Evolutionary conservation across 495 filamentous ascomycete genomes (phyloP).

Genomic region (Penicillium cosmopolitanum): DNA sequence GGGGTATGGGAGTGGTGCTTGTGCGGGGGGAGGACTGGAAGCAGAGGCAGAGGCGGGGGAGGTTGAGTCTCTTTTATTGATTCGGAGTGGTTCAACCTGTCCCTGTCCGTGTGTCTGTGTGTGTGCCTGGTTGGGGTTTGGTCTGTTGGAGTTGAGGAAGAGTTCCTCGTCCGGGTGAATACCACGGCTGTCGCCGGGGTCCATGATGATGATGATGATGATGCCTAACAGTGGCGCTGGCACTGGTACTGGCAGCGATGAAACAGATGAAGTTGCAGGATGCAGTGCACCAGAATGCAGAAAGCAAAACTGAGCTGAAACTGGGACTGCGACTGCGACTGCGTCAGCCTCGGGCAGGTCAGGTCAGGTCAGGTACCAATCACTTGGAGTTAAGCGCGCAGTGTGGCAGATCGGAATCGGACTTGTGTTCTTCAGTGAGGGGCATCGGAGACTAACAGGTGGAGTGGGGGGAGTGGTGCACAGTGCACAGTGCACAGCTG

Average conservation of each 20-base stretch:
- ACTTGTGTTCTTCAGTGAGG: slow-evolving; percentile 8
- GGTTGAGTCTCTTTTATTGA: slow-evolving; percentile 68
- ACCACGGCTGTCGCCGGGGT: slow-evolving; percentile 47
- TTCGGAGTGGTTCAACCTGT: slow-evolving; percentile 81
- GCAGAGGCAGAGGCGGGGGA: slow-evolving; percentile 40
- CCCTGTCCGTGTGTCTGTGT: too few species aligned
- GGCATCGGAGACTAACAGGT: slow-evolving; percentile 12
- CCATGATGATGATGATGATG: slow-evolving; percentile 36
- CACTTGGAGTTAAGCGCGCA: slow-evolving; percentile 22
- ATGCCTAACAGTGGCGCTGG: too few species aligned
- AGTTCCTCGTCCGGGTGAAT: slow-evolving; percentile 71
- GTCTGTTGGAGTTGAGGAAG: slow-evolving; percentile 68
- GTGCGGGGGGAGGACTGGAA: slow-evolving; percentile 31
- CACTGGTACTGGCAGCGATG: neutral
- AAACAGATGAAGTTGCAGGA: slow-evolving; percentile 19
- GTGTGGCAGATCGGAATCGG: slow-evolving; percentile 12
- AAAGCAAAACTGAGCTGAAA: slow-evolving; percentile 14
- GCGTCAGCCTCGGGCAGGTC: neutral
- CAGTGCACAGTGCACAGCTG: neutral
- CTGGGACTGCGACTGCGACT: slow-evolving; percentile 10
- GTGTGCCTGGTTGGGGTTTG: slow-evolving; percentile 28
- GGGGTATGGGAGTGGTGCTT: slow-evolving; percentile 69
- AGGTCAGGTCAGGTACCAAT: slow-evolving; percentile 10
- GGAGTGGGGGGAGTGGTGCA: slow-evolving; percentile 2
- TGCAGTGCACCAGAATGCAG: neutral